phyloP scores from a whole-genome alignment of 768 basidiomycete species.

The Imleria badia region DNA sequence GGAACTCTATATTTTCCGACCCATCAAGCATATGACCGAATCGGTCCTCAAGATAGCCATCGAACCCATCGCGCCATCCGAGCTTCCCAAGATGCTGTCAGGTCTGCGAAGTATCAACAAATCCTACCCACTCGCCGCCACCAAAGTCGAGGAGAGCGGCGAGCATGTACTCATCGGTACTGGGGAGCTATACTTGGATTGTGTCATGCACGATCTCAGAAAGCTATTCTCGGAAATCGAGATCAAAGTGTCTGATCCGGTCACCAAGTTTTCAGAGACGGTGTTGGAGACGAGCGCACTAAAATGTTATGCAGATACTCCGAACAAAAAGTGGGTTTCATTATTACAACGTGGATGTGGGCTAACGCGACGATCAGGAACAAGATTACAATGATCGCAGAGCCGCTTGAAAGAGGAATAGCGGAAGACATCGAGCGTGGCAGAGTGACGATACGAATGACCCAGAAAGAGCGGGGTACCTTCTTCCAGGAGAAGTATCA shows the following conservation, averaged over 20 bases:
- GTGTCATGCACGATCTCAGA: constrained; percentile 93
- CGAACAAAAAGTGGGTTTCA: constrained; percentile 84
- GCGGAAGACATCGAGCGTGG: constrained; percentile 96
- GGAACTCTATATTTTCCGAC: constrained; percentile 92
- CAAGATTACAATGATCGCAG: constrained; percentile 98
- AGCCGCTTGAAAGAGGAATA: constrained; percentile 92
- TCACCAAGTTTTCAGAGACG: constrained; percentile 97
- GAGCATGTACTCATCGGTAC: constrained; percentile 98
- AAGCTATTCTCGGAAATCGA: constrained; percentile 95
- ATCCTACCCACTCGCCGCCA: constrained; percentile 90
- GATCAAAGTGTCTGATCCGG: constrained; percentile 99
- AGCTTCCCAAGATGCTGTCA: constrained; percentile 97
- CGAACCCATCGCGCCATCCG: constrained; percentile 96
- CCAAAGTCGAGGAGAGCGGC: constrained; percentile 97
- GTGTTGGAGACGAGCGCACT: constrained; percentile 96
- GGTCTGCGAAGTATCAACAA: constrained; percentile 97
- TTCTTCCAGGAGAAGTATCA: constrained; percentile 98
- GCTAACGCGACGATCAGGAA: constrained; percentile 57
- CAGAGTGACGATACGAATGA: constrained; percentile 91
- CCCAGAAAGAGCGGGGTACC: constrained; percentile 89
- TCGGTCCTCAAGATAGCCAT: constrained; percentile 98
- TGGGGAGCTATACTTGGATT: constrained; percentile 95
- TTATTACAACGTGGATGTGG: constrained; percentile 5
- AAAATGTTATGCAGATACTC: constrained; percentile 99
- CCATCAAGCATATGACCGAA: constrained; percentile 95